Percentiles rank a stretch among this genome's conserved stretches.
phyloP scores from a whole-genome alignment of 345 rosid species.

The Boechera stricta region DNA sequence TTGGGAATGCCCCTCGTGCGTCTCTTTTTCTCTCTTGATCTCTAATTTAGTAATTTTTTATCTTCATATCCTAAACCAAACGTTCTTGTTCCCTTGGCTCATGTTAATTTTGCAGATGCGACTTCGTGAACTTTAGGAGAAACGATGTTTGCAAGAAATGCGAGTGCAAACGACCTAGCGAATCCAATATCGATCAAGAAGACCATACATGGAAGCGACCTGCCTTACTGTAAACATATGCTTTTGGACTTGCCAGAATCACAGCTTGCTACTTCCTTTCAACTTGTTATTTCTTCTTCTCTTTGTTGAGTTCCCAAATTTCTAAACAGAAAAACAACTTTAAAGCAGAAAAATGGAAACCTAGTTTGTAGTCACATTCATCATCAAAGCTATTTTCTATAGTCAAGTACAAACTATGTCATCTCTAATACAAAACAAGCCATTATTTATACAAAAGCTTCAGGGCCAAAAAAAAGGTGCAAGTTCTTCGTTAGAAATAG shows the following conservation, averaged over 20 bases:
- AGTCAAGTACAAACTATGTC: constrained; percentile 5
- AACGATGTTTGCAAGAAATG: constrained; percentile 69
- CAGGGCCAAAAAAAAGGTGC: neutral
- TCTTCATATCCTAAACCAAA: constrained; percentile 1
- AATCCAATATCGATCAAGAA: constrained; percentile 35
- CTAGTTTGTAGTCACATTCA: neutral
- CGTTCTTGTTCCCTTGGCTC: constrained; percentile 8
- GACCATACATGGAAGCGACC: constrained; percentile 49
- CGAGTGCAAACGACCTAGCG: constrained; percentile 50
- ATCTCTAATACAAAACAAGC: constrained; percentile 26
- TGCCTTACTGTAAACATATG: constrained; percentile 25
- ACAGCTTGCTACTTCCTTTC: constrained; percentile 20
- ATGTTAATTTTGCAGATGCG: constrained; percentile 58
- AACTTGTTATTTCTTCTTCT: constrained; percentile 13
- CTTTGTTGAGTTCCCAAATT: neutral
- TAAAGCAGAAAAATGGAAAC: constrained; percentile 15
- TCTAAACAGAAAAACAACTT: neutral
- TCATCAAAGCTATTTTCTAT: constrained; percentile 1
- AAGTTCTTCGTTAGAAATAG: constrained; percentile 3
- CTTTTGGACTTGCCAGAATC: constrained; percentile 4
- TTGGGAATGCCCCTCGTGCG: constrained; percentile 95
- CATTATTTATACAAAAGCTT: constrained; percentile 4
- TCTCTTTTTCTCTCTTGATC: constrained; percentile 32
- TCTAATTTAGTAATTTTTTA: constrained; percentile 3
- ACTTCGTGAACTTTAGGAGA: constrained; percentile 74